phyloP scores from a whole-genome alignment of 2,329 filamentous ascomycete genomes.

The Proliferodiscus dingleyae region DNA sequence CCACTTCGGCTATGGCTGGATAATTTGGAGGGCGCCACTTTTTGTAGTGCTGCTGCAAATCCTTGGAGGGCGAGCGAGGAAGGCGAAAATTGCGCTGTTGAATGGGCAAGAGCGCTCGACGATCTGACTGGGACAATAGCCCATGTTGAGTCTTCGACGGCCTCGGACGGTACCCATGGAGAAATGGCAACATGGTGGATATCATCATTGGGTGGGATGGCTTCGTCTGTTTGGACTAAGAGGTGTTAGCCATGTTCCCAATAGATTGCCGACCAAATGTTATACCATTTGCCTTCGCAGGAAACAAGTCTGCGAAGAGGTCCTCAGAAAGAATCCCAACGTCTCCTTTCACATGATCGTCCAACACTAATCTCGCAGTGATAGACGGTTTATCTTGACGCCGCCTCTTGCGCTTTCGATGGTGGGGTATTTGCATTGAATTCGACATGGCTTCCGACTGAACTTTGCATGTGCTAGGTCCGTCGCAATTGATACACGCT shows the following conservation, averaged over 20 bases:
- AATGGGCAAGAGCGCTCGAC: constrained; percentile 62
- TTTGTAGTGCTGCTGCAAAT: constrained; percentile 69
- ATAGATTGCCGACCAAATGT: background rate
- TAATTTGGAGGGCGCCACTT: constrained; percentile 70
- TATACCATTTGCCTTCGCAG: constrained; percentile 48
- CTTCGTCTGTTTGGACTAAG: constrained; percentile 21
- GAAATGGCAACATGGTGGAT: constrained; percentile 66
- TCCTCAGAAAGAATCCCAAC: constrained; percentile 83
- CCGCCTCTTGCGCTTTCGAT: constrained; percentile 43
- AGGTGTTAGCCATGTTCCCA: constrained; percentile 12
- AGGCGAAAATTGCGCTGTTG: constrained; percentile 74
- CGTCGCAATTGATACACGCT: constrained; percentile 16
- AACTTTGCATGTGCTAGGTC: background rate
- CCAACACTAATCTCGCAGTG: constrained; percentile 74
- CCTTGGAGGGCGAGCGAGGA: constrained; percentile 69
- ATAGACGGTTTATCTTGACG: constrained; percentile 69
- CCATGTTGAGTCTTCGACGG: constrained; percentile 65
- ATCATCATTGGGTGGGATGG: constrained; percentile 32
- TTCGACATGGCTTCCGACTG: constrained; percentile 17
- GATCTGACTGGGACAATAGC: constrained; percentile 72
- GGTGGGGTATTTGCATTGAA: constrained; percentile 16
- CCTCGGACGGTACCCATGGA: constrained; percentile 61
- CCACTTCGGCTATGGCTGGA: constrained; percentile 67
- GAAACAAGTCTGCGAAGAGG: constrained; percentile 77
- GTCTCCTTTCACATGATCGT: constrained; percentile 80